These are phyloP conservation scores for Rhazya stricta DNA, from an alignment of 257 asterid species.

Conservation along the genomic window DNA sequence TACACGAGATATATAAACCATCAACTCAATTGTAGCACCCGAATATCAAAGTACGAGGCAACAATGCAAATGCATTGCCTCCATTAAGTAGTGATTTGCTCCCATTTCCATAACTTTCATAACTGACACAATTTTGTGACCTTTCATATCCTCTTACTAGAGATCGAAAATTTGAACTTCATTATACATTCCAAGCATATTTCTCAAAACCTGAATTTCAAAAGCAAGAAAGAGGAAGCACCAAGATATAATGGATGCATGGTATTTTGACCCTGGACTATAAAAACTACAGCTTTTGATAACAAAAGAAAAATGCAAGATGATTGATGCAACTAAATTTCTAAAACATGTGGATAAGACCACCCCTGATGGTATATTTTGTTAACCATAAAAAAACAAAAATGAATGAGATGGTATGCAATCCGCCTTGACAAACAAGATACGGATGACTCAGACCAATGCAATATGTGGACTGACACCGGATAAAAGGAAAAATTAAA, in stretches of 20 bases:
- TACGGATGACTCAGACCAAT: conserved; percentile 34
- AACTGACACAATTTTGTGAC: conserved; percentile 38
- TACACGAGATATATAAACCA: conserved; percentile 7
- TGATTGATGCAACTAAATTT: conserved; percentile 26
- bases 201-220: conserved; percentile 25
- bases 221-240: conserved; percentile 16
- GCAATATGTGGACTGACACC: conserved; percentile 43
- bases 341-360: conserved; percentile 25
- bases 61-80: conserved; percentile 34
- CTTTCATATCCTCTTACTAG: conserved; percentile 14
- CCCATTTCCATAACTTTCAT: conserved; percentile 24
- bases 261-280: conserved; percentile 18
- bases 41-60: conserved; percentile 24
- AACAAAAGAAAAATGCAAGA: conserved; percentile 21
- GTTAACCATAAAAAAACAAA: conserved; percentile 21
- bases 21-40: neutral
- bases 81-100: conserved; percentile 17
- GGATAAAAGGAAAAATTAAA: conserved; percentile 24
- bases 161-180: conserved; percentile 18
- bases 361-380: conserved; percentile 25
- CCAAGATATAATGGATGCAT: conserved; percentile 27
- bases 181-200: conserved; percentile 33
- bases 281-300: conserved; percentile 18
- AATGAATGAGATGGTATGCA: conserved; percentile 52
- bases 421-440: conserved; percentile 26